phyloP scores from a whole-genome alignment of 1,284 basidiomycete genomes.

The Boletus subluridellus region DNA sequence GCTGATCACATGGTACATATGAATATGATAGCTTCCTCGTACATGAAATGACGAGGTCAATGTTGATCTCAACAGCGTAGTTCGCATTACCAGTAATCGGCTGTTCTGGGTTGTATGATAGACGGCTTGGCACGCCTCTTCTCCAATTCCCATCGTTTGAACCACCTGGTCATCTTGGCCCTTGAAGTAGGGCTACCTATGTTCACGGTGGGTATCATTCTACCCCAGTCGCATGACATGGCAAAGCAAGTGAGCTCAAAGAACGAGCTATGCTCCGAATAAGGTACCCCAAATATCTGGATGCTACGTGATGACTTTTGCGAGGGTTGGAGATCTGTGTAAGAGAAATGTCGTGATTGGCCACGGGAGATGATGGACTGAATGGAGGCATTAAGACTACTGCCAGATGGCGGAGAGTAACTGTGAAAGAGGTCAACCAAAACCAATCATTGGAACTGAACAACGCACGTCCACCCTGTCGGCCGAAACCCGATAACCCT shows the following conservation, averaged over 20 bases:
- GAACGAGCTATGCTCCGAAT: constrained; percentile 95
- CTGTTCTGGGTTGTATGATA: constrained; percentile 58
- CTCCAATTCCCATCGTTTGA: constrained; percentile 83
- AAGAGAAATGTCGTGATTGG: constrained; percentile 64
- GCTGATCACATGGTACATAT: constrained; percentile 17
- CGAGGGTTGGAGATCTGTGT: constrained; percentile 64
- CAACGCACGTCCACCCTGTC: constrained; percentile 87
- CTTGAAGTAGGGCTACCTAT: constrained; percentile 78
- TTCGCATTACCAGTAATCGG: constrained; percentile 62
- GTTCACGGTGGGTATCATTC: constrained; percentile 95
- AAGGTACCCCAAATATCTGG: constrained; percentile 87
- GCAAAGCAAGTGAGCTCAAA: constrained; percentile 94
- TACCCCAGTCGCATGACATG: constrained; percentile 74
- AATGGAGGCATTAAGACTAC: constrained; percentile 60
- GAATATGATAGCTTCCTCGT: constrained; percentile 1
- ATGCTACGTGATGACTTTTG: constrained; percentile 67
- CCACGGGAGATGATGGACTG: constrained; percentile 63
- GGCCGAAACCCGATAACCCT: constrained; percentile 84
- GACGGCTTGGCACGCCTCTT: constrained; percentile 52
- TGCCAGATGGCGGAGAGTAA: constrained; percentile 70
- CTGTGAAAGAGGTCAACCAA: constrained; percentile 36
- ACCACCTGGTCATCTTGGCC: constrained; percentile 83
- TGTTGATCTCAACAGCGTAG: background rate
- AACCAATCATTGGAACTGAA: background rate
- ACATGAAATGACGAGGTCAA: no score